Conservation (phyloP, 2,329 filamentous ascomycete genomes). For the Tolypocladium endophyticum region DNA sequence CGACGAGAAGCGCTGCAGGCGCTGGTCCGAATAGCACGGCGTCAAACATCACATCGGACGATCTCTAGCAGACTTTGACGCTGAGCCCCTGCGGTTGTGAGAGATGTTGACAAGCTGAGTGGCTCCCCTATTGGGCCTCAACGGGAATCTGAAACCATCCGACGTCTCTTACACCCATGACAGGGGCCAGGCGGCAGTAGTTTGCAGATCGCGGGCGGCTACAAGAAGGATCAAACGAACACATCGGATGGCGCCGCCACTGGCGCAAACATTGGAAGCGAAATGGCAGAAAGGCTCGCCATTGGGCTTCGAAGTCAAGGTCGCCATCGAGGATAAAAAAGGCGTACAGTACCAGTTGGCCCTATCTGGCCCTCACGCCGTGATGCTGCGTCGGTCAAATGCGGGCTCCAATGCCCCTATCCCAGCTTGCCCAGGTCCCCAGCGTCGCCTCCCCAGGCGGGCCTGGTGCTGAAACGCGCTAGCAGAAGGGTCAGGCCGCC, state of each 20-base stretch:
- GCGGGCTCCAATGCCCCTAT: not conserved
- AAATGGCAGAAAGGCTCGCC: too few species aligned
- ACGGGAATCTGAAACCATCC: not conserved
- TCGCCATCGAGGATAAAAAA: not conserved
- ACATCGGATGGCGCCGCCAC: not conserved
- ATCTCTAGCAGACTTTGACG: not conserved
- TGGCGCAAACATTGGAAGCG: not conserved
- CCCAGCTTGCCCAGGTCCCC: too few species aligned
- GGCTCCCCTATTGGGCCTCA: not conserved
- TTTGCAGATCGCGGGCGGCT: not conserved
- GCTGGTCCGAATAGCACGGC: not conserved
- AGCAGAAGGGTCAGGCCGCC: not conserved
- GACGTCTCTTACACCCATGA: not conserved
- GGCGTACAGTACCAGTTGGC: not conserved
- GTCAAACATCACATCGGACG: not conserved
- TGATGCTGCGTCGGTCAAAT: not conserved
- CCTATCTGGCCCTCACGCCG: not conserved
- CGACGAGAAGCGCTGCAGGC: not conserved
- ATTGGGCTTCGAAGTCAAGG: not conserved
- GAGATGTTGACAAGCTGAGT: not conserved
- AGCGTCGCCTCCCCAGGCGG: too few species aligned
- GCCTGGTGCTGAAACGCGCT: not conserved
- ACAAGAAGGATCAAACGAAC: not conserved
- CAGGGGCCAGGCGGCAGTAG: not conserved
- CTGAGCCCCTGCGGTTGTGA: not conserved